Conservation (phyloP, 1,139 yeast genomes). For the Yamadazyma buinensis region DNA sequence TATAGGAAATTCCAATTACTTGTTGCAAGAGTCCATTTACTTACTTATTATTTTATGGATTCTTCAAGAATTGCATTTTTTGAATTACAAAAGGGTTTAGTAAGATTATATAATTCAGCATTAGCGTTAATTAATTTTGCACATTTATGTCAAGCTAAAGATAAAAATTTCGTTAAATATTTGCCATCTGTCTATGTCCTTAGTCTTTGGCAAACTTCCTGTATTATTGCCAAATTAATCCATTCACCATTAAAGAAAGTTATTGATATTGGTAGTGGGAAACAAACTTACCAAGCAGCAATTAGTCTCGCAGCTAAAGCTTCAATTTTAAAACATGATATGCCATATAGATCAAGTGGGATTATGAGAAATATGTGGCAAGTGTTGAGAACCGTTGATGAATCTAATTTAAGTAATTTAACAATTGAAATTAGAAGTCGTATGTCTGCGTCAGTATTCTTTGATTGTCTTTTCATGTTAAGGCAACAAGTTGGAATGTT, state of each 20-base stretch:
- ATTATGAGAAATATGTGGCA: constrained; percentile 96
- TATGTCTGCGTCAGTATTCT: constrained; percentile 89
- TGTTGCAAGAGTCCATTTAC: constrained; percentile 72
- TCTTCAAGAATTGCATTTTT: constrained; percentile 49
- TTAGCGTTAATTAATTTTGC: constrained; percentile 67
- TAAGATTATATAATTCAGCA: constrained; percentile 77
- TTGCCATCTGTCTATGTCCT: constrained; percentile 81
- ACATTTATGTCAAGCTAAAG: constrained; percentile 53
- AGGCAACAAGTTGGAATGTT: constrained; percentile 87
- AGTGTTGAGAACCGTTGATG: constrained; percentile 58
- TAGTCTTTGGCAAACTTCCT: constrained; percentile 88
- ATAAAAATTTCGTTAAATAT: constrained; percentile 64
- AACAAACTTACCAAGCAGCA: constrained; percentile 65
- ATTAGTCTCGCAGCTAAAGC: constrained; percentile 71
- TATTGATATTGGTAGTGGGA: constrained; percentile 71
- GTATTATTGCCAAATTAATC: constrained; percentile 72
- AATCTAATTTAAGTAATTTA: constrained; percentile 31
- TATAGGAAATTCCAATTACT: constrained; percentile 65
- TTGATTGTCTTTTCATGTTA: constrained; percentile 80
- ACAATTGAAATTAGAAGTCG: constrained; percentile 68
- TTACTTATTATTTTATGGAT: constrained; percentile 79
- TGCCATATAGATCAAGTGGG: constrained; percentile 89
- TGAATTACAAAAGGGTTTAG: constrained; percentile 71
- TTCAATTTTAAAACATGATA: constrained; percentile 84
- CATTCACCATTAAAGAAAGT: constrained; percentile 69